These are phyloP conservation scores for Pichia sp. DNA, from an alignment of 1,139 yeast species.

Conservation along the genomic window DNA sequence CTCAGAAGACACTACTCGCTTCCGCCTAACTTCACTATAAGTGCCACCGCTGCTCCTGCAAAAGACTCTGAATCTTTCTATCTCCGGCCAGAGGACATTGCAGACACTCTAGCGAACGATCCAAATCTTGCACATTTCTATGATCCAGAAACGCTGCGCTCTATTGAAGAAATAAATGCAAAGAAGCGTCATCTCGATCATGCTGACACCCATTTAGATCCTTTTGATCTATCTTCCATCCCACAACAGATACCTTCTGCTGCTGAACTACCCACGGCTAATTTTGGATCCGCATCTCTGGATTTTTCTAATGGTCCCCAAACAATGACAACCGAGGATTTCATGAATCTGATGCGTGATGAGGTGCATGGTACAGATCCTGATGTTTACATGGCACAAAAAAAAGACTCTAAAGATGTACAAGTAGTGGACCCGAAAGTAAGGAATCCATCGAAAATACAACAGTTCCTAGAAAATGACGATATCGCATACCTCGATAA, in stretches of 20 bases:
- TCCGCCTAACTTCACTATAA: conserved; percentile 5
- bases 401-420: too few relatives aligned
- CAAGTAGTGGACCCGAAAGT: too few relatives aligned
- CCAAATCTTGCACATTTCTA: conserved; percentile 27
- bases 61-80: neutral
- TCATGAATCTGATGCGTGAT: conserved; percentile 13
- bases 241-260: conserved; percentile 5
- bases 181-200: too few relatives aligned
- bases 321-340: conserved; percentile 23
- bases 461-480: conserved; percentile 6
- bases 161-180: conserved; percentile 3
- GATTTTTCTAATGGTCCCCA: conserved; percentile 10
- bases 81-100: conserved; percentile 10
- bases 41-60: neutral
- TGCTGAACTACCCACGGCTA: neutral
- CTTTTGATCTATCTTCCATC: conserved; percentile 21
- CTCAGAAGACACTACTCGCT: neutral
- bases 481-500: conserved; percentile 12
- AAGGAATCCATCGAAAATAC: too few relatives aligned
- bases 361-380: conserved; percentile 2
- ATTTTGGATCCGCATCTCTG: neutral
- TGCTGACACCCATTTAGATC: conserved; percentile 8
- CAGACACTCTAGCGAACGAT: conserved; percentile 22
- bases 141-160: conserved; percentile 8
- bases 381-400: neutral